Evolutionary conservation across 305 asterid genomes (phyloP).

Genomic region (Solanum chacoense): DNA sequence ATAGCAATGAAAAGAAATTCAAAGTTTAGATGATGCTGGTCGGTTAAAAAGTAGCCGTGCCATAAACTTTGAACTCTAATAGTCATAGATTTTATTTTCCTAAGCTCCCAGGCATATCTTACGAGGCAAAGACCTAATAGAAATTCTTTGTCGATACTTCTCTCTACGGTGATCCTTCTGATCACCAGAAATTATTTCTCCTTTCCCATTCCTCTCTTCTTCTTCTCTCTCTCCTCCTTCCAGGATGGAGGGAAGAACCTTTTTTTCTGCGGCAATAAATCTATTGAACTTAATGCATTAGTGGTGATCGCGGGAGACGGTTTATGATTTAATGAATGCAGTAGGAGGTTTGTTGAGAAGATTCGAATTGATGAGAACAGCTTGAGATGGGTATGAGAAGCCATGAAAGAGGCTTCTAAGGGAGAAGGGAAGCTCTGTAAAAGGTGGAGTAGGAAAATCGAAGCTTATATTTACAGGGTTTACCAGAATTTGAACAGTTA

Average conservation of each 20-base stretch:
- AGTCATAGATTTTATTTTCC: background rate
- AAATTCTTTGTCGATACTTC: background rate
- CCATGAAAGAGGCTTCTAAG: background rate
- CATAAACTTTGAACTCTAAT: background rate
- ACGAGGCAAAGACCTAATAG: background rate
- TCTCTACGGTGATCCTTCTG: background rate
- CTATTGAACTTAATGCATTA: background rate
- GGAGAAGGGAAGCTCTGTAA: background rate
- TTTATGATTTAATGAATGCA: background rate
- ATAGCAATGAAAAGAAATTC: background rate
- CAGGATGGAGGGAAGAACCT: background rate
- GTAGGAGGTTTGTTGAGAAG: background rate
- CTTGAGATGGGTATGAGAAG: background rate
- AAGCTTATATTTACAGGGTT: background rate
- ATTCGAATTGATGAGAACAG: background rate
- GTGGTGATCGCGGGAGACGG: background rate
- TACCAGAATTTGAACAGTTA: background rate
- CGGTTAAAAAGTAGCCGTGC: background rate
- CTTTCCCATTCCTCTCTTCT: background rate
- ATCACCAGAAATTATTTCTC: background rate
- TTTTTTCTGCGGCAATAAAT: background rate
- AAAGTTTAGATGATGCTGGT: background rate
- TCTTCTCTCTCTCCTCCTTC: background rate
- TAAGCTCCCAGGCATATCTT: background rate
- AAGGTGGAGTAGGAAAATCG: background rate